Conservation (phyloP, 2,329 filamentous ascomycete genomes). For the Epichloe coenophiala region DNA sequence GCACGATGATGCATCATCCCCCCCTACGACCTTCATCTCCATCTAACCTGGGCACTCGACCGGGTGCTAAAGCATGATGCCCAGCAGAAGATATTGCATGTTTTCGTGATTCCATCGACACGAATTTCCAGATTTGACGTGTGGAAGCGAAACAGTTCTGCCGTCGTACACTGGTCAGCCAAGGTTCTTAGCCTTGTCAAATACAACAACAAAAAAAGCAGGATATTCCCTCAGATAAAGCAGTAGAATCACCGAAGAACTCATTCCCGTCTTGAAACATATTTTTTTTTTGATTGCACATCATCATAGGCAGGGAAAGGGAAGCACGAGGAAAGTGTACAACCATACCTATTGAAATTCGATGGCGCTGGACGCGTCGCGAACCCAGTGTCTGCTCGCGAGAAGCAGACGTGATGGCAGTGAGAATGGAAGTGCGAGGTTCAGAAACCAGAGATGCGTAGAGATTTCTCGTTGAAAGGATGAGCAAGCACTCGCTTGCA, state of each 20-base stretch:
- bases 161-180: background rate
- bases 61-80: no score
- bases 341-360: background rate
- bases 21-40: no score
- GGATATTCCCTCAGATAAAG: background rate
- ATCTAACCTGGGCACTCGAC: no score
- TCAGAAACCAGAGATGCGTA: background rate
- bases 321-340: background rate
- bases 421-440: background rate
- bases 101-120: no score
- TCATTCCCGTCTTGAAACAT: constrained; percentile 29
- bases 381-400: background rate
- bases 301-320: constrained; percentile 7
- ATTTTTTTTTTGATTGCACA: constrained; percentile 7
- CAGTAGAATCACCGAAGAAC: constrained; percentile 19
- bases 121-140: no score
- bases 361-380: background rate
- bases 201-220: background rate
- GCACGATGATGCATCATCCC: no score
- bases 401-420: background rate
- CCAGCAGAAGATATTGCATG: no score
- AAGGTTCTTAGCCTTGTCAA: background rate
- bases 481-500: background rate
- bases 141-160: background rate
- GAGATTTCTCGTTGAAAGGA: background rate